Base-by-base conservation (phyloP, 257 asterid species). In the Salvia rosmarinus region DNA sequence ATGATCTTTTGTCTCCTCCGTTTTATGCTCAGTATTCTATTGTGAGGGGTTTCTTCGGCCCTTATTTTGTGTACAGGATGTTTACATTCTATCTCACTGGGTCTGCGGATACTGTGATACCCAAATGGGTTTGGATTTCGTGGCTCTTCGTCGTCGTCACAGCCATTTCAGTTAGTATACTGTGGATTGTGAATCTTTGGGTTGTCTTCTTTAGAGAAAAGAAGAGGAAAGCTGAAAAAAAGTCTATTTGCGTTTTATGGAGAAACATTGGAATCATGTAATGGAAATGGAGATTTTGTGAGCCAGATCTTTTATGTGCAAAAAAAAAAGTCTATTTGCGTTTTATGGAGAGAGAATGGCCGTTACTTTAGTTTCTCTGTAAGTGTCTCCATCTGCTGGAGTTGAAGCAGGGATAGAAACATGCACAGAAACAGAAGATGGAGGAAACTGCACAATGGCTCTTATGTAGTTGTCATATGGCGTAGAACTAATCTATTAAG, bases 161-260 rank as follows among this genome's bases (percentile, higher is more conserved):
- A 64, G 97, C 99, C 0, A 94, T 91, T 65, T 83, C 90, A 20
- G 96, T 86, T 61, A 91, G 99, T 76, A 76, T 88, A 56, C 28
- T 88, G 82, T 94, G 97, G 99, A 68, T 94, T 74, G 57, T 81
- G 4, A 94, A 94, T 80, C 91, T 81, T 64, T 94, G 96, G 97
- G 54, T 81, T 64, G 86, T 82, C 44, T 78, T 89, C 80, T 94
- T 77, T 68, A 78, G 80, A 23, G 91, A 85, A 73, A 86, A 72
- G 79, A 81, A 19, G 69, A 68, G 65, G 63, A 72, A 68, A 50
- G 44, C 34, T 9, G 87, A 73, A 47, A 80, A 78, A 77, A 85
- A 92, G n/a, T n/a, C n/a, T n/a, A n/a, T n/a, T n/a, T n/a, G n/a
- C n/a, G n/a, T n/a, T n/a, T n/a, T n/a, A n/a, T n/a, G n/a, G n/a